phyloP scores from a whole-genome alignment of 2,329 filamentous ascomycete genomes.

The Fusarium luffae region DNA sequence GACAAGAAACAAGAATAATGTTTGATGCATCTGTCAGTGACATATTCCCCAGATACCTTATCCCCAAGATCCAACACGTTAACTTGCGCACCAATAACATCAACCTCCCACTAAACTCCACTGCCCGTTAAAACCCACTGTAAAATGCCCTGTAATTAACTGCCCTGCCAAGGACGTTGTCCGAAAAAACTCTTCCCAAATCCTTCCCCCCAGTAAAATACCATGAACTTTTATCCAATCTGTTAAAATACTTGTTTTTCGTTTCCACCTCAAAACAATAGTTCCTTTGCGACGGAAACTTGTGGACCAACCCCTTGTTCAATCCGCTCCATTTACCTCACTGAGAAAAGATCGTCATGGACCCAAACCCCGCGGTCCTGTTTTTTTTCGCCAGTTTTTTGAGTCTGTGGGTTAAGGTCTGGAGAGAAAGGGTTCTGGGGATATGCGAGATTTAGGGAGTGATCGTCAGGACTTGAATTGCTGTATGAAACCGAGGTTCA shows the following conservation, averaged over 20 bases:
- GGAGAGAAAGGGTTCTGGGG: not conserved
- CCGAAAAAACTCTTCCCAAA: not conserved
- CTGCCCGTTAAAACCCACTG: not conserved
- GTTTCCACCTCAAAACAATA: not conserved
- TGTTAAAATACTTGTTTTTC: not conserved
- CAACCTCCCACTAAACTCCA: not conserved
- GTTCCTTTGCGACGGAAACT: not conserved
- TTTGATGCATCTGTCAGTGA: not conserved
- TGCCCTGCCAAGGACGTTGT: not conserved
- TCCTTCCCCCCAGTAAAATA: not conserved
- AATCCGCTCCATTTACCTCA: slow-evolving; percentile 15
- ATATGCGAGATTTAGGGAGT: slow-evolving; percentile 2
- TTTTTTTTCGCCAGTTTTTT: slow-evolving; percentile 25
- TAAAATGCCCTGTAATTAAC: not conserved
- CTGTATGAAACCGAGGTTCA: not conserved
- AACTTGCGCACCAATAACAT: not conserved
- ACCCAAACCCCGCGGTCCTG: slow-evolving; percentile 22
- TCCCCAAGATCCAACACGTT: not conserved
- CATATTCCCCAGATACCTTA: not conserved
- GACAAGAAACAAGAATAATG: not conserved
- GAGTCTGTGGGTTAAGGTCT: not conserved
- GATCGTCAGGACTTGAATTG: no score
- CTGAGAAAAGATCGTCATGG: slow-evolving; percentile 22
- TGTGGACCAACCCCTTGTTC: slow-evolving; percentile 6
- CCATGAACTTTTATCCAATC: not conserved